Base-by-base conservation (phyloP, 2,329 filamentous ascomycete species). In the Alternaria ethzedia region DNA sequence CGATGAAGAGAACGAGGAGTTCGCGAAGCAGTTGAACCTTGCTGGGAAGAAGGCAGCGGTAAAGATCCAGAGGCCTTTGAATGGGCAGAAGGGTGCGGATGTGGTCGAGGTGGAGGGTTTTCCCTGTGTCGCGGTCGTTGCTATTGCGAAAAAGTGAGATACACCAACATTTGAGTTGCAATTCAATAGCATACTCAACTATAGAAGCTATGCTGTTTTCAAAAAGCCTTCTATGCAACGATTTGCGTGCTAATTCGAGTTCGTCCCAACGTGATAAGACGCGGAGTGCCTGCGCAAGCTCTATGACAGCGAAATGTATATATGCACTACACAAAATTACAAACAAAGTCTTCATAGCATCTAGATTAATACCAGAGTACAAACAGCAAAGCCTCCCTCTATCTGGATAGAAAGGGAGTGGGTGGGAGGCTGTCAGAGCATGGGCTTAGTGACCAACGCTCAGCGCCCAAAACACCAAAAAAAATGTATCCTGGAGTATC, bases 401-500 rank as follows among this genome's bases (percentile, higher is more conserved):
- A 9, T n/a, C 6, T 21, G 9, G 7, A 3, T 51, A 12, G 5
- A 2, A 10, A 51, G 26, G 10, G n/a, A 32, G 17, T 13, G 7
- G n/a, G 26, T 12, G 25, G 25, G 4, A 9, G 4, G 25, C 10
- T 20, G n/a, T 23, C 58, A 41, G n/a, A 41, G 36, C n/a, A 17
- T 17, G 15, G 8, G n/a, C 36, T 41, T 17, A 17, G 36, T 41
- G n/a, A 41, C 36, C 36, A 41, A 17, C 36, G 43, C 11, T 45
- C 11, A 13, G 10, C 43, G 10, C 43, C 11, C 36, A 54, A 55
- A 17, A 59, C n/a, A 21, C 28, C 11, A 15, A 61, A 74, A 75
- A 71, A 56, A 65, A 47, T 32, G 13, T 63, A 61, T 32, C 71
- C 72, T 73, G 69, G 70, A 57, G 13, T 68, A 65, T 65, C 69